These are phyloP conservation scores for Podila epigama DNA, from an alignment of 192 early-diverging fungal genomes.

Conservation along the genomic window DNA sequence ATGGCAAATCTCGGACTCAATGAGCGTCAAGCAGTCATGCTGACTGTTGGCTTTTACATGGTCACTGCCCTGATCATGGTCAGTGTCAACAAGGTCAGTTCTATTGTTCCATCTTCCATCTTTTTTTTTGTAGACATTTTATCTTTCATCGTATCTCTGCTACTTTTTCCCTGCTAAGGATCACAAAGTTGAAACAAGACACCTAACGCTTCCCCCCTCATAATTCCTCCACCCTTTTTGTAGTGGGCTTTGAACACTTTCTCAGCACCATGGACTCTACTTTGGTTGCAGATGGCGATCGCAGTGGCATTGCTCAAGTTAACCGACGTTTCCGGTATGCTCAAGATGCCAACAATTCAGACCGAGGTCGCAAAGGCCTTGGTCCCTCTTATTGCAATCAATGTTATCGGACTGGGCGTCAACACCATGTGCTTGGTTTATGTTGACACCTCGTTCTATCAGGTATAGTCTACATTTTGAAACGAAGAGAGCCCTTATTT, in stretches of 20 bases:
- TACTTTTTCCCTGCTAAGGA: not conserved
- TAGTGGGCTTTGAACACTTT: slow-evolving; percentile 62
- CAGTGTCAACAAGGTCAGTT: slow-evolving; percentile 53
- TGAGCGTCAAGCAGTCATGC: slow-evolving; percentile 37
- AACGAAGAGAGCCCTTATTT: not conserved
- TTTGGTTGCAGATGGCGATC: slow-evolving; percentile 64
- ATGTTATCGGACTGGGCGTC: slow-evolving; percentile 62
- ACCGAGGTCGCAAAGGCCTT: slow-evolving; percentile 28
- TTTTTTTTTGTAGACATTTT: not conserved
- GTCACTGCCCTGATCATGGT: slow-evolving; percentile 54
- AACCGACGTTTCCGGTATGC: slow-evolving; percentile 25
- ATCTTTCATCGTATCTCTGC: not conserved
- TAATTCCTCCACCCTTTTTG: not conserved
- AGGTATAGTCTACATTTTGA: slow-evolving; percentile 35
- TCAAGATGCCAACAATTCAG: slow-evolving; percentile 49
- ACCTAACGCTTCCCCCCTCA: too few species aligned
- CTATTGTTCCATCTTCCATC: not conserved
- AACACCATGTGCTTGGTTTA: slow-evolving; percentile 66
- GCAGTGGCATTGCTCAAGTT: slow-evolving; percentile 55
- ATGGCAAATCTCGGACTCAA: slow-evolving; percentile 25
- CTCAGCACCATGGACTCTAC: slow-evolving; percentile 56
- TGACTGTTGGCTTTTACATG: slow-evolving; percentile 51
- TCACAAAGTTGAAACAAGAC: not conserved
- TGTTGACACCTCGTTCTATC: slow-evolving; percentile 67
- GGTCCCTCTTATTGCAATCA: slow-evolving; percentile 55